Percentiles rank a stretch among this genome's conserved stretches.
These are phyloP conservation scores for Starmera amethionina DNA, from an alignment of 805 yeast species.

Conservation along the genomic window DNA sequence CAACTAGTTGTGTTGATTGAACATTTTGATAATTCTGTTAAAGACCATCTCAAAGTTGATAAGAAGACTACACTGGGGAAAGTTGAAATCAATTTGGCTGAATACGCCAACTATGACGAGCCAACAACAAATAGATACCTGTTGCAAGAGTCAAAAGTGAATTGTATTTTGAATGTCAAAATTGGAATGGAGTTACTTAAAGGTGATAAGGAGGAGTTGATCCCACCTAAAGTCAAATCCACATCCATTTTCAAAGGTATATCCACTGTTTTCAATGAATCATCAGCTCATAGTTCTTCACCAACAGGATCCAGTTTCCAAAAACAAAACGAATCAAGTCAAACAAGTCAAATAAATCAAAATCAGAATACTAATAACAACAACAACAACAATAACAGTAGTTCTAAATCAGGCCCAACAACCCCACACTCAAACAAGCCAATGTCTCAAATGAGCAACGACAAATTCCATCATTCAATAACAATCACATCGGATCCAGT, in stretches of 20 bases:
- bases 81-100: constrained; percentile 59
- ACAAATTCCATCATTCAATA: constrained; percentile 5
- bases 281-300: not conserved
- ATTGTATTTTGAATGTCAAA: constrained; percentile 62
- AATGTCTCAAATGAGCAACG: not conserved
- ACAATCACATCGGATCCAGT: constrained; percentile 33
- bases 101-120: constrained; percentile 45
- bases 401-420: no score
- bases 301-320: not conserved
- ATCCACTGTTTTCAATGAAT: constrained; percentile 26
- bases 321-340: not conserved
- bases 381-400: no score
- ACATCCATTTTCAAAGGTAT: constrained; percentile 36
- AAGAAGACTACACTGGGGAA: constrained; percentile 49
- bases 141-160: constrained; percentile 70
- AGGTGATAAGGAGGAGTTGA: constrained; percentile 33
- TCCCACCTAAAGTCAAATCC: constrained; percentile 26
- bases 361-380: no score
- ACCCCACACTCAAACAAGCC: no score
- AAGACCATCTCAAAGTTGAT: constrained; percentile 15
- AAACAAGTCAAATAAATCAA: not conserved
- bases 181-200: constrained; percentile 37
- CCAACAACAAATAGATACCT: constrained; percentile 54
- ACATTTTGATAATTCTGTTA: constrained; percentile 13
- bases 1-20: constrained; percentile 37